phyloP scores from a whole-genome alignment of 73 alveolate genomes.

The Stentor coeruleus region DNA sequence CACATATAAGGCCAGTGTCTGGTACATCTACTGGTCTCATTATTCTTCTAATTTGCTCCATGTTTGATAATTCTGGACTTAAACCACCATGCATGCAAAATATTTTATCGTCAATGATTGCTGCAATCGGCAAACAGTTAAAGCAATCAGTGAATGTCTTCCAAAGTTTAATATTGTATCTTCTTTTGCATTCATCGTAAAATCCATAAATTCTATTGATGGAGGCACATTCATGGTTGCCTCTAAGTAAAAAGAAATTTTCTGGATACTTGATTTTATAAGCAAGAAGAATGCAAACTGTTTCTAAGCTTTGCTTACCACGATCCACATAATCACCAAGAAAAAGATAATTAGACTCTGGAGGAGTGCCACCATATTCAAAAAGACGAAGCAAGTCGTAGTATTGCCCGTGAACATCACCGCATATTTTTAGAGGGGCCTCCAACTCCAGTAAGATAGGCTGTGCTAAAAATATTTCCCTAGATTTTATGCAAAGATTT shows the following conservation, averaged over 20 bases:
- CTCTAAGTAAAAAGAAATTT: conserved; percentile 91
- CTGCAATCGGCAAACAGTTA: conserved; percentile 96
- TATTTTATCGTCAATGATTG: conserved; percentile 93
- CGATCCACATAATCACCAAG: conserved; percentile 97
- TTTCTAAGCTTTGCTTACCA: conserved; percentile 89
- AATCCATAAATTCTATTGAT: conserved; percentile 95
- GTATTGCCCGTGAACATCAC: conserved; percentile 96
- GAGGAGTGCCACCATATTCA: conserved; percentile 97
- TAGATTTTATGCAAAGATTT: conserved; percentile 73
- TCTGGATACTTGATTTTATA: conserved; percentile 96
- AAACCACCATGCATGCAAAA: conserved; percentile 97
- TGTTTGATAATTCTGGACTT: conserved; percentile 77
- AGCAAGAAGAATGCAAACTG: conserved; percentile 91
- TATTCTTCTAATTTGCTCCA: conserved; percentile 84
- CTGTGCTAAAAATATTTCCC: conserved; percentile 75
- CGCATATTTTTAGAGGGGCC: conserved; percentile 82
- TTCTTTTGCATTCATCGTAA: conserved; percentile 95
- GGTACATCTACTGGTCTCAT: conserved; percentile 98
- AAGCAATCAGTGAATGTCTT: conserved; percentile 92
- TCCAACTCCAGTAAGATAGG: conserved; percentile 82
- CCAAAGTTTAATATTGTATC: conserved; percentile 94
- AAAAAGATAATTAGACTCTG: conserved; percentile 93
- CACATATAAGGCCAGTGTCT: conserved; percentile 92
- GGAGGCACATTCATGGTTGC: conserved; percentile 97
- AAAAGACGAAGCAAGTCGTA: conserved; percentile 86